These are phyloP conservation scores for Ophiostoma himal-ulmi DNA, from an alignment of 2,329 filamentous ascomycete genomes.

Conservation along the genomic window DNA sequence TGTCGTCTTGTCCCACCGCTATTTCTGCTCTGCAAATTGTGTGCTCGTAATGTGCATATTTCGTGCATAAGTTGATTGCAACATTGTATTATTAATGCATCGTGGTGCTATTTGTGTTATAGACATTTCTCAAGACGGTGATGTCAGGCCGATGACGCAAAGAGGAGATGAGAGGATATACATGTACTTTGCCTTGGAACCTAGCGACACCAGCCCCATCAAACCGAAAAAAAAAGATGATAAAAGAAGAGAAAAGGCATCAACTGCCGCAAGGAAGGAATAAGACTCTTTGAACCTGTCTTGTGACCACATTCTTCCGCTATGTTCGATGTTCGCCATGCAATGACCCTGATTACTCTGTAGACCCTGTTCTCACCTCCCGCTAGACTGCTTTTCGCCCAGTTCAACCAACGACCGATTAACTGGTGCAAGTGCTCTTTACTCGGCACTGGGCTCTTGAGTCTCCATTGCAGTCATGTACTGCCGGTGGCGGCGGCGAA, in stretches of 20 bases:
- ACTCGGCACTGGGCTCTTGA: background rate
- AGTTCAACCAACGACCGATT: no score
- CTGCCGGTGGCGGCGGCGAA: constrained; percentile 2
- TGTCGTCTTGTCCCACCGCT: constrained; percentile 3
- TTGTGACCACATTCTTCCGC: background rate
- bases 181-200: constrained; percentile 5
- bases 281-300: background rate
- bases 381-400: background rate
- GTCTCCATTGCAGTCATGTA: background rate
- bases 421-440: background rate
- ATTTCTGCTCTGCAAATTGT: background rate
- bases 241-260: background rate
- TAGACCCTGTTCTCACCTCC: background rate
- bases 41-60: background rate
- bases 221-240: background rate
- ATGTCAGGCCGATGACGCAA: background rate
- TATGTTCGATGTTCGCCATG: background rate
- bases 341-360: background rate
- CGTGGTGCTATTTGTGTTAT: background rate
- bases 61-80: background rate
- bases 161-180: background rate
- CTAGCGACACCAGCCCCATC: background rate
- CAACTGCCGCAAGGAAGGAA: background rate
- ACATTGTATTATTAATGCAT: background rate
- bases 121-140: background rate